Base-by-base conservation (phyloP, 2,329 filamentous ascomycete genomes). In the Scedosporium boydii region DNA sequence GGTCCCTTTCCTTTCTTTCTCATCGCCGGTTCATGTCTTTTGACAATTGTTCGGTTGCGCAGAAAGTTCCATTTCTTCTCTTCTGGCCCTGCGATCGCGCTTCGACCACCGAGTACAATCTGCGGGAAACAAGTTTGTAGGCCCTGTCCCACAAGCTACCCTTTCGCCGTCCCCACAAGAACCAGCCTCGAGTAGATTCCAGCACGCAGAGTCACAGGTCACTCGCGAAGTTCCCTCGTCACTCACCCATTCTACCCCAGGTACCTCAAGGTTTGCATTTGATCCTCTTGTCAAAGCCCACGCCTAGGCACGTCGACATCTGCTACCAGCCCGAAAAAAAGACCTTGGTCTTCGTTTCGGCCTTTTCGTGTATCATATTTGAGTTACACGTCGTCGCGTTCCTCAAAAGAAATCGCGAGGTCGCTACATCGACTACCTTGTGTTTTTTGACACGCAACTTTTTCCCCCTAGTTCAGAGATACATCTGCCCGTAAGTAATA, bases 401-500 rank as follows among this genome's bases (percentile, higher is more conserved):
- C 23, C 18, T 42, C 59, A 27, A 16, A 61, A 42, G 27, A 61
- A 55, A 55, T 55, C 51, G 48, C 59, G 59, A 61, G 48, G 59
- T 41, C 44, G 59, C 51, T 60, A 60, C 59, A 51, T 60, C 44
- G 7, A n/a, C 27, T 38, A 18, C 51, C 34, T 38, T 12, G 34
- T 38, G 34, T 38, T 38, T 60, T 41, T 60, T 34, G 26, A 60
- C 59, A 55, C 38, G 58, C 58, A 59, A 48, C 18, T 18, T 51
- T 34, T 64, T 63, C 68, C 66, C 67, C 63, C 64, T 69, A 67
- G 70, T 64, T 67, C 67, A 64, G 67, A 68, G 66, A 67, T 68
- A 69, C 69, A 65, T 72, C 3, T 66, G 68, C 70, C 69, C 68
- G 74, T 76, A 70, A 76, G 74, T 76, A 70, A 65, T 66, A 61